These are phyloP conservation scores for Ophiorrhiza pumila DNA, from an alignment of 257 asterid genomes.

Conservation along the genomic window DNA sequence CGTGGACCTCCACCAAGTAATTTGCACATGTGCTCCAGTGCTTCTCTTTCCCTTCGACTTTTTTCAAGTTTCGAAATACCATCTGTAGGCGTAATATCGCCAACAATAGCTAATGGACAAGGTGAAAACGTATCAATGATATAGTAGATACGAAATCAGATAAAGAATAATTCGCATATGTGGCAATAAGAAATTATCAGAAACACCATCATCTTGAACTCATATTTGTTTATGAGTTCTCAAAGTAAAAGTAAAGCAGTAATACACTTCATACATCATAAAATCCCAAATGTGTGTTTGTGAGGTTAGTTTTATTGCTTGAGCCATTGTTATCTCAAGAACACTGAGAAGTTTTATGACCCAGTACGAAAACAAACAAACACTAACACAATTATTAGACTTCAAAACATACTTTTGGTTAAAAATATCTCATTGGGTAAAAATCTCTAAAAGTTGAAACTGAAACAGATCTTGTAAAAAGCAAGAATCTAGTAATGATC, in stretches of 20 bases:
- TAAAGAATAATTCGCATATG: not conserved
- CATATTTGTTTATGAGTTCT: not conserved
- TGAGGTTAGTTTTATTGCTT: not conserved
- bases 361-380: not conserved
- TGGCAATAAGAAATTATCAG: not conserved
- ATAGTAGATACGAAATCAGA: not conserved
- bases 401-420: not conserved
- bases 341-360: not conserved
- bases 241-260: not conserved
- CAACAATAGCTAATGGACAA: constrained; percentile 69
- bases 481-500: not conserved
- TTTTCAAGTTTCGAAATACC: constrained; percentile 89
- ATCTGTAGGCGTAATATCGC: constrained; percentile 90
- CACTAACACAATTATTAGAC: not conserved
- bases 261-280: not conserved
- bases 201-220: not conserved
- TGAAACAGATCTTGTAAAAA: not conserved
- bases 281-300: not conserved
- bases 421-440: not conserved
- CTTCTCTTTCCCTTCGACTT: constrained; percentile 76
- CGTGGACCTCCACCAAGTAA: constrained; percentile 87
- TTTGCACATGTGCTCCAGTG: constrained; percentile 78
- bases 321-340: not conserved
- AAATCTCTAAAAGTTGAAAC: not conserved
- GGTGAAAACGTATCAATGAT: not conserved